These are phyloP conservation scores for Misopates orontium DNA, from an alignment of 257 asterid genomes.

Conservation along the genomic window DNA sequence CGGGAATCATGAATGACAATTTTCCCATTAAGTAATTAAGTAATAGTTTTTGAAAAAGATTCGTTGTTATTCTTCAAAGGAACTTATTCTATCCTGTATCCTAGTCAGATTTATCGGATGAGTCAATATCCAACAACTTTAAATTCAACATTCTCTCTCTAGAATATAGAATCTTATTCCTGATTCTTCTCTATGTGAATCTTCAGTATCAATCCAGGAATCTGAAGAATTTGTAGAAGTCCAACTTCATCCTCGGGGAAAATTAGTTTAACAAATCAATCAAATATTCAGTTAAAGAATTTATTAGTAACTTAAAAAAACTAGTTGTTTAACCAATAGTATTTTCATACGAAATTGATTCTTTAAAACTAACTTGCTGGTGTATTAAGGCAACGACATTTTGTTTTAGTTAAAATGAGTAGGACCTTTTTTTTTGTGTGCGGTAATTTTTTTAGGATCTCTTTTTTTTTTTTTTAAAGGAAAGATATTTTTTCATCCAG, in stretches of 20 bases:
- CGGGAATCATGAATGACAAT: no score
- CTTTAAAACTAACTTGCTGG: no score
- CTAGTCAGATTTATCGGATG: constrained; percentile 32
- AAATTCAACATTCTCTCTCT: constrained; percentile 27
- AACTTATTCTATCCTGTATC: constrained; percentile 29
- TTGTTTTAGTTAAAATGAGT: no score
- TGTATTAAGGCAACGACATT: no score
- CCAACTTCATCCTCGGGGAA: neutral
- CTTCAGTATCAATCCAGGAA: neutral
- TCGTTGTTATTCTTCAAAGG: neutral
- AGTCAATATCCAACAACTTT: constrained; percentile 18
- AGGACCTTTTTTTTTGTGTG: no score
- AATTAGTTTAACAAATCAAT: neutral
- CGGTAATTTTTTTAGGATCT: neutral
- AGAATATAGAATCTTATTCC: constrained; percentile 29
- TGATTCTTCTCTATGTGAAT: constrained; percentile 12
- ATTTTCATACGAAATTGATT: no score
- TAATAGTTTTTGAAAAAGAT: no score
- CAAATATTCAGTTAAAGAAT: neutral
- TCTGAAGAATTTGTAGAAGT: neutral
- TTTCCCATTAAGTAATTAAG: no score
- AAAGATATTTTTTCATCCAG: no score
- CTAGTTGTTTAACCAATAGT: no score
- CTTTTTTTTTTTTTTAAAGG: no score
- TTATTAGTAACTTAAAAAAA: no score